Evolutionary conservation across 2,329 filamentous ascomycete genomes (phyloP).

Genomic region (Zasmidium angulare): DNA sequence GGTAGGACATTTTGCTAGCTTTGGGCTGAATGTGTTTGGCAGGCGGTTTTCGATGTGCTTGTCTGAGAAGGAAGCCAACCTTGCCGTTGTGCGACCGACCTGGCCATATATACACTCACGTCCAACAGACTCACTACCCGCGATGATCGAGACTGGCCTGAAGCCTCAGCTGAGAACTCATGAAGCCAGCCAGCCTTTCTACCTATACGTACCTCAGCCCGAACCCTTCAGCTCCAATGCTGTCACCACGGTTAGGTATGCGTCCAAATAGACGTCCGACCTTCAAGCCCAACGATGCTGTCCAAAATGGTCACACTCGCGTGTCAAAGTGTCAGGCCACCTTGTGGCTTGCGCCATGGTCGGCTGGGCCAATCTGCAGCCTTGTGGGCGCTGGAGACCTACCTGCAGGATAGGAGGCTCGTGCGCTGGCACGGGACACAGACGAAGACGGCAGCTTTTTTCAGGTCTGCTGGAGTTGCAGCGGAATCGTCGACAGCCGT

Average conservation of each 20-base stretch:
- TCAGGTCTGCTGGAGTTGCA: too few relatives aligned
- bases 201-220: not conserved
- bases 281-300: too few relatives aligned
- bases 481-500: too few relatives aligned
- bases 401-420: not conserved
- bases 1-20: constrained; percentile 23
- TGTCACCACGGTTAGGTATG: not conserved
- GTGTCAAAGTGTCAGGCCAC: not conserved
- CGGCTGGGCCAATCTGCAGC: not conserved
- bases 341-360: not conserved
- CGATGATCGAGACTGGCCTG: not conserved
- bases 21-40: not conserved
- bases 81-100: too few relatives aligned
- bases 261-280: too few relatives aligned
- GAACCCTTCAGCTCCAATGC: not conserved
- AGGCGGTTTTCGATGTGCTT: not conserved
- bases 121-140: too few relatives aligned
- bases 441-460: too few relatives aligned
- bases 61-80: too few relatives aligned
- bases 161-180: not conserved
- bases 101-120: too few relatives aligned
- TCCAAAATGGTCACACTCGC: not conserved
- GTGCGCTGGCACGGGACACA: not conserved
- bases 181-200: not conserved
- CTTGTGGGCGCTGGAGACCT: not conserved